Evolutionary conservation across 2,329 filamentous ascomycete genomes (phyloP).

Genomic region (Myriosclerotinia duriaeana): DNA sequence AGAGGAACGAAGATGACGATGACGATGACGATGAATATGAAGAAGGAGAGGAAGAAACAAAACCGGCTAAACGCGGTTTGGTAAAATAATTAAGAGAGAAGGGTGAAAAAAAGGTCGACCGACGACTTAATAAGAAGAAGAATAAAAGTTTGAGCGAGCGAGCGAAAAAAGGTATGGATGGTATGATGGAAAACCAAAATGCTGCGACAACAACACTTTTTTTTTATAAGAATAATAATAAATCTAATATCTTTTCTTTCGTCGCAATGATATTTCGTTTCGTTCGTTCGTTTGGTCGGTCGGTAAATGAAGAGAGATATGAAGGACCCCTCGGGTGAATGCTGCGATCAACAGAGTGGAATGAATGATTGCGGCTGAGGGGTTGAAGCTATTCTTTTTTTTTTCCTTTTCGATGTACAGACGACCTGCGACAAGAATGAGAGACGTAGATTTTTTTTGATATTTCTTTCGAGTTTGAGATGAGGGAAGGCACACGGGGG

Average conservation of each 20-base stretch:
- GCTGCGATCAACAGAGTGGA: not conserved
- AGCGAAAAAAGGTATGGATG: not conserved
- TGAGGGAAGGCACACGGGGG: constrained; percentile 15
- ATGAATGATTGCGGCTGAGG: not conserved
- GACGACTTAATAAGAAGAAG: not conserved
- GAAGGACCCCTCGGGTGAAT: not conserved
- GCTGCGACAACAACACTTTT: constrained; percentile 8
- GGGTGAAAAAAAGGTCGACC: constrained; percentile 7
- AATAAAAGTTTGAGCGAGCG: not conserved
- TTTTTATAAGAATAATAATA: not conserved
- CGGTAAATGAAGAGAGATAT: not conserved
- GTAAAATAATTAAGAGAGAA: constrained; percentile 13
- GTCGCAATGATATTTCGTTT: not conserved
- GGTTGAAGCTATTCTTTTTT: not conserved
- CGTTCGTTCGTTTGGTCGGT: not conserved
- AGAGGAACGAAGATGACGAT: too few species aligned
- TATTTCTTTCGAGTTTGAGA: constrained; percentile 20
- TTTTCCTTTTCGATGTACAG: not conserved
- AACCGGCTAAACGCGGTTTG: constrained; percentile 7
- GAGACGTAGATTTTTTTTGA: constrained; percentile 3
- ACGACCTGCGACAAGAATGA: constrained; percentile 26
- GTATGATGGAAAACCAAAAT: not conserved
- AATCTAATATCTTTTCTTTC: not conserved
- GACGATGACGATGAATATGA: not conserved
- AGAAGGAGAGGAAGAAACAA: not conserved